Percentiles rank a stretch among this genome's conserved stretches.
phyloP scores from a whole-genome alignment of 129 eudicot genomes.

The Silybum marianum region DNA sequence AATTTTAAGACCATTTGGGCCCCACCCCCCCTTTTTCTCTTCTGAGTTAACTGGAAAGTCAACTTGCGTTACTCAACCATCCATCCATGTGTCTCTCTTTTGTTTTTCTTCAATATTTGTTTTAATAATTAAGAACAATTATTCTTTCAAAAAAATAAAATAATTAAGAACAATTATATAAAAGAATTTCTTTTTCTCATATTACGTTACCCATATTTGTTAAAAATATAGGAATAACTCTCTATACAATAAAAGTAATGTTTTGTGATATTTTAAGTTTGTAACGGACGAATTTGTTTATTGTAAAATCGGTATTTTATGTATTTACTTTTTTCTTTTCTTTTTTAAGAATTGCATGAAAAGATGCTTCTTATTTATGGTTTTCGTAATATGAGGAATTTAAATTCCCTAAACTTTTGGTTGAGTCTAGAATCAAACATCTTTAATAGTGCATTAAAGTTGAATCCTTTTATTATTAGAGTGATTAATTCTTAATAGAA shows the following conservation, averaged over 20 bases:
- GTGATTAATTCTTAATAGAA: neutral
- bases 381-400: neutral
- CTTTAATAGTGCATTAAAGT: neutral
- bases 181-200: neutral
- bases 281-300: neutral
- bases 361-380: neutral
- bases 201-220: neutral
- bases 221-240: neutral
- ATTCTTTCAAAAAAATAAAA: too few relatives aligned
- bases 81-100: constrained; percentile 10
- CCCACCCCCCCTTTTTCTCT: neutral
- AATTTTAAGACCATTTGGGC: constrained; percentile 21
- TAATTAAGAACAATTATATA: neutral
- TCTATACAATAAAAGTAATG: neutral
- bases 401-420: neutral
- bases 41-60: constrained; percentile 45
- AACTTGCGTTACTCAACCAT: constrained; percentile 44
- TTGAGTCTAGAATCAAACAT: neutral
- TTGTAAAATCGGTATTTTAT: neutral
- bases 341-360: neutral
- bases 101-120: neutral
- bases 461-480: neutral
- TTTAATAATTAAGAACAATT: neutral
- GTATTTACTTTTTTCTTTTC: neutral
- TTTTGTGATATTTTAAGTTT: neutral